Base-by-base conservation (phyloP, 169 alveolate genomes). In the Plasmodium sp. region DNA sequence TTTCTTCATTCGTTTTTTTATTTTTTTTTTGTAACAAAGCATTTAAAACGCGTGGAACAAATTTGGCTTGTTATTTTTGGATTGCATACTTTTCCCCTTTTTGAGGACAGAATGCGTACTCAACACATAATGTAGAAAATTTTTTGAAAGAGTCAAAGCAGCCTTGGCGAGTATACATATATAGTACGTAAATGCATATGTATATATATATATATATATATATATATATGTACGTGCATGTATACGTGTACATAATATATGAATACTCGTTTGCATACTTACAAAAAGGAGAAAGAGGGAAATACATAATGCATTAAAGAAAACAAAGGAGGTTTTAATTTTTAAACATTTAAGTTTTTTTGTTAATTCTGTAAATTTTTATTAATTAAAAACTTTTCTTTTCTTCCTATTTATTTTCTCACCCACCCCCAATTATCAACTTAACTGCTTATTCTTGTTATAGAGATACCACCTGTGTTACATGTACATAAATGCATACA, bases 341-440 rank as follows among this genome's bases (percentile, higher is more conserved):
- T 85, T 85, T 85, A 85, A 85, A 85, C 85, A 85, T 51, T 85
- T 85, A 67, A 85, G 93, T 85, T 85, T 85, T 85, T 85, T 85
- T 85, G 84, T 74, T 85, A 85, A 51, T 85, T 85, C 81, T 74
- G 85, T 85, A 74, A 85, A 74, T 74, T 85, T 85, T 75, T 85
- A 72, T 84, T 84, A 73, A 84, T 73, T 73, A 58, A 84, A 84
- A 73, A 41, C 48, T 43, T 81, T 81, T 84, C 54, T 51, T 82
- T 82, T 73, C 3, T 84, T 56, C 7, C 7, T 56, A 5, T 62
- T n/a, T 62, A n/a, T 62, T 27, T 67, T 67, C 5, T 67, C 77
- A 67, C 9, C 43, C 39, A 18, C 39, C 77, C 16, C n/a, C 34
- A 31, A 18, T 18, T 12, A 67, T 22, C 27, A 51, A 51, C 3